Evolutionary conservation across 805 yeast genomes (phyloP).

Genomic region (Kuraishia ogatae): DNA sequence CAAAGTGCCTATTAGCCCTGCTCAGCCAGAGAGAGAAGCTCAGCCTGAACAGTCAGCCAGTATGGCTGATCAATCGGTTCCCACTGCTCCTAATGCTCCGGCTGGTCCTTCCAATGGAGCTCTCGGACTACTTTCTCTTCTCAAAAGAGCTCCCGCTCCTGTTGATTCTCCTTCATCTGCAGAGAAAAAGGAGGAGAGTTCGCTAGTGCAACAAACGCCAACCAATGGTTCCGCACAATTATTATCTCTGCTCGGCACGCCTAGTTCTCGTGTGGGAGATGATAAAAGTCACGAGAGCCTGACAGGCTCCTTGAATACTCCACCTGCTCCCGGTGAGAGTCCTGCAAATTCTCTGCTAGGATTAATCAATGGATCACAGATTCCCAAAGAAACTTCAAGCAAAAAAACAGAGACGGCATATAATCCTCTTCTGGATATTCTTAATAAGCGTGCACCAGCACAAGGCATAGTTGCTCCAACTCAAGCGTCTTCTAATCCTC

Average conservation of each 20-base stretch:
- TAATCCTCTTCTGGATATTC: neutral
- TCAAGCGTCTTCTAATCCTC: neutral
- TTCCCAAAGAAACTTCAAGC: neutral
- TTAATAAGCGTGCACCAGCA: neutral
- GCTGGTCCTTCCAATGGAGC: neutral
- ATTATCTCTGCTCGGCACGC: neutral
- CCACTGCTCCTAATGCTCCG: neutral
- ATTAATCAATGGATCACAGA: constrained; percentile 6
- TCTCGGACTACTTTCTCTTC: neutral
- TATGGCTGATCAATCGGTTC: too few relatives aligned
- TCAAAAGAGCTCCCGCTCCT: neutral
- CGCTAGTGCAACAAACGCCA: neutral
- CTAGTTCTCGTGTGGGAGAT: neutral
- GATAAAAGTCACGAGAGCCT: neutral
- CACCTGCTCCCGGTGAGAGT: neutral
- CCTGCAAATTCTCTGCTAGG: constrained; percentile 1
- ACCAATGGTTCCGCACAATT: neutral
- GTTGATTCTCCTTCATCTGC: neutral
- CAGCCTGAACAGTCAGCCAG: neutral
- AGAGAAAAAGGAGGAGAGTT: neutral
- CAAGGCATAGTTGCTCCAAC: neutral
- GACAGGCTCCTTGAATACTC: too few relatives aligned
- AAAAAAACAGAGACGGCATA: neutral
- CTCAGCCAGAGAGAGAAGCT: neutral
- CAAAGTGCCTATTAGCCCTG: neutral